phyloP scores from a whole-genome alignment of 257 asterid genomes.

The Anisodus tanguticus region DNA sequence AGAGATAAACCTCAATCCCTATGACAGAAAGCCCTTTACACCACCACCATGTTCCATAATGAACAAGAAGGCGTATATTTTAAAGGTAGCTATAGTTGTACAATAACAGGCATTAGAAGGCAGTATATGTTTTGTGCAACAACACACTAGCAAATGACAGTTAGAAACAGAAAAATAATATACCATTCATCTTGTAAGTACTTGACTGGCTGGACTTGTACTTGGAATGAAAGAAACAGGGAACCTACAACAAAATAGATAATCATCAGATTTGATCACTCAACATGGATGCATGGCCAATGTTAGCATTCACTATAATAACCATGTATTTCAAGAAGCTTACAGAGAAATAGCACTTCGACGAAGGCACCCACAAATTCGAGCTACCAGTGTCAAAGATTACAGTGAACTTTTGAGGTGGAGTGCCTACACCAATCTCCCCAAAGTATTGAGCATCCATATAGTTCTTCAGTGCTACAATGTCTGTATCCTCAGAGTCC shows the following conservation, averaged over 20 bases:
- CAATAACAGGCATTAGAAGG: background rate
- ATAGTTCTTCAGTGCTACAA: slow-evolving; percentile 79
- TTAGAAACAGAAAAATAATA: slow-evolving; percentile 33
- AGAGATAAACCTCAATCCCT: background rate
- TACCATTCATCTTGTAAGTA: slow-evolving; percentile 80
- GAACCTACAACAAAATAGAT: slow-evolving; percentile 57
- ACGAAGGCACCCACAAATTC: slow-evolving; percentile 96
- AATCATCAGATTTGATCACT: background rate
- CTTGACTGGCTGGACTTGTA: slow-evolving; percentile 76
- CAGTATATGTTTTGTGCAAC: slow-evolving; percentile 15
- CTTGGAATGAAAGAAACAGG: slow-evolving; percentile 88
- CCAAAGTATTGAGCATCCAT: slow-evolving; percentile 99
- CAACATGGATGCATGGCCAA: background rate
- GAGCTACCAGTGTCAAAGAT: slow-evolving; percentile 98
- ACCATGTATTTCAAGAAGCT: slow-evolving; percentile 35
- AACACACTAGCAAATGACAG: background rate
- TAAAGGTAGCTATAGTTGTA: background rate
- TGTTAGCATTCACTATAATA: background rate
- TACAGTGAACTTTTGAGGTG: slow-evolving; percentile 91
- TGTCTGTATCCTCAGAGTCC: slow-evolving; percentile 67
- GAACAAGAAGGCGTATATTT: background rate
- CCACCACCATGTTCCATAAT: background rate
- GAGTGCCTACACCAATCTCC: slow-evolving; percentile 88
- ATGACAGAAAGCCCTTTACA: background rate
- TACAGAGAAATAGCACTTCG: slow-evolving; percentile 92